A percentile compares a stretch with the other conserved stretches of the same genome.
These are phyloP conservation scores for Pseudomicrostroma phylloplanum DNA, from an alignment of 1,284 basidiomycete species.

Conservation along the genomic window DNA sequence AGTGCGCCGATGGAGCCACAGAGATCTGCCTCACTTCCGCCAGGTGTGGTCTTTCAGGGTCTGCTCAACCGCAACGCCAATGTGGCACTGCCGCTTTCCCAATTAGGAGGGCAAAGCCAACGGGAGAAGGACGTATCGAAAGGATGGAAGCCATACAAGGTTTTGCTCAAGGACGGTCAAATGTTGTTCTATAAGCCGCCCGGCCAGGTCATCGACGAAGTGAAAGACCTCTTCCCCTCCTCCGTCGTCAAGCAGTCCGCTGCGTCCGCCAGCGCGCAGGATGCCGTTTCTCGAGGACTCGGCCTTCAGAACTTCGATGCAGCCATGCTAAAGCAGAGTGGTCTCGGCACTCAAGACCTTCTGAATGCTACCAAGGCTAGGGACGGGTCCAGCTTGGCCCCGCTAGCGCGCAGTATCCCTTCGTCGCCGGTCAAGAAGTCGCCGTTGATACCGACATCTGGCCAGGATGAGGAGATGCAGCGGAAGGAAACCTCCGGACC, in stretches of 20 bases:
- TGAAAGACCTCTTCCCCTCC: conserved; percentile 36
- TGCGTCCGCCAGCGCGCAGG: not conserved
- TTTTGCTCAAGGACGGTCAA: conserved; percentile 35
- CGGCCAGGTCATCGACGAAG: conserved; percentile 37
- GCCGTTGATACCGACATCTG: conserved; percentile 17
- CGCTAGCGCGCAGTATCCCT: not conserved
- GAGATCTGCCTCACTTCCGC: conserved; percentile 18
- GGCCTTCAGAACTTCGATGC: conserved; percentile 18
- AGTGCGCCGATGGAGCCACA: not conserved
- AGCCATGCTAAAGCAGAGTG: conserved; percentile 24
- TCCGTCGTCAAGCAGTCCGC: conserved; percentile 16
- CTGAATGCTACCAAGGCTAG: conserved; percentile 27
- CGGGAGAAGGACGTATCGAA: conserved; percentile 42
- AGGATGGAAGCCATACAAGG: conserved; percentile 49
- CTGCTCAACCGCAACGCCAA: conserved; percentile 39
- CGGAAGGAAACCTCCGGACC: conserved; percentile 1
- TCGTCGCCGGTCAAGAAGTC: conserved; percentile 9
- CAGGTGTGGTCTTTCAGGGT: conserved; percentile 32
- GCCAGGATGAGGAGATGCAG: not conserved
- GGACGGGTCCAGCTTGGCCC: not conserved
- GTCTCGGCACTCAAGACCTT: conserved; percentile 35
- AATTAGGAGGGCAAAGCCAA: conserved; percentile 29
- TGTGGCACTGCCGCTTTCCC: conserved; percentile 32
- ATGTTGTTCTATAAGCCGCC: conserved; percentile 47
- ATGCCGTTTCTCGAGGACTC: not conserved